Base-by-base conservation (phyloP, 2,329 filamentous ascomycete genomes). In the Botrytis hyacinthi region DNA sequence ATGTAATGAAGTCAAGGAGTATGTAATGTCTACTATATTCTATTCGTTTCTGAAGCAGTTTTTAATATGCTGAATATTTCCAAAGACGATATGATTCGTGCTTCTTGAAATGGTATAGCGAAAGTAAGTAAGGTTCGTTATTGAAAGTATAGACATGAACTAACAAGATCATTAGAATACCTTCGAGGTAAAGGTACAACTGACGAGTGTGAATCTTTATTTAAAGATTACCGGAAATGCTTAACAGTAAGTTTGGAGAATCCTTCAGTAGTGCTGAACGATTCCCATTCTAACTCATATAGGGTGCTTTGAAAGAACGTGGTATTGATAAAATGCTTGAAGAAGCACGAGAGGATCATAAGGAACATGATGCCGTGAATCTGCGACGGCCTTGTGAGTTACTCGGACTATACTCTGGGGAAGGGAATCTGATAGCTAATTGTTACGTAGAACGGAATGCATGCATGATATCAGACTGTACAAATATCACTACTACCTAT, bases 61-160 rank as follows among this genome's bases (percentile, higher is more conserved):
- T 46, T 65, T 70, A 35, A 70, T 18, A 26, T 68, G 35, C 66
- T 68, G 37, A 67, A 57, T 35, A 42, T 16, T 22, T 61, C 35
- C 51, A 70, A 75, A 98, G 95, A 82, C 93, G 91, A 79, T 99
- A 99, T 82, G 96, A 99, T 83, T 95, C 92, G 70, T 99, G 96
- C 84, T 99, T 99, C 82, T 85, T 99, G 76, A 98, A 97, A 84
- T 99, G 96, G 96, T 99, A 99, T 83, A 98, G 95, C 81, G 96
- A 99, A 84, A 98, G 96, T 98, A 86, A 74, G 91, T 83, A 44
- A 70, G 69, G 74, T 59, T 37, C 48, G 10, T 2, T 70, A 70
- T 78, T 78, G 68, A 77, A 67, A 22, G 72, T 66, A 46, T 51
- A 71, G n/a, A 70, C 29, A 63, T 68, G 22, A 40, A 76, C 66